These are phyloP conservation scores for Sordaria brevicollis DNA, from an alignment of 495 filamentous ascomycete genomes.

Conservation along the genomic window DNA sequence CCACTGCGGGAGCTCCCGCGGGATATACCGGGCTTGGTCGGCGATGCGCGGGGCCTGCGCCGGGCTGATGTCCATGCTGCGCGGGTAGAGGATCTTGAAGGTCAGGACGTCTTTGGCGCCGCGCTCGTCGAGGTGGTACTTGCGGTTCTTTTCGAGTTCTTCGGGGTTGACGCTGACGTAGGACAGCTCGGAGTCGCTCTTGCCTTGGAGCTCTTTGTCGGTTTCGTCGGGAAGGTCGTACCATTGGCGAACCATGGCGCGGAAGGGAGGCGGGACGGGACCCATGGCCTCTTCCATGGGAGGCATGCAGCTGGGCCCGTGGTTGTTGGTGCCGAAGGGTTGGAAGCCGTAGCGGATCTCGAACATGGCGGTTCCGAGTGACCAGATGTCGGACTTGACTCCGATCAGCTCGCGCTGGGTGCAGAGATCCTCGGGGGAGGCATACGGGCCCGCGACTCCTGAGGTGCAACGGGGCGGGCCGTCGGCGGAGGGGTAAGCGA, in stretches of 20 bases:
- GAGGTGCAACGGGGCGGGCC: neutral
- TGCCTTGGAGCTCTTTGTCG: neutral
- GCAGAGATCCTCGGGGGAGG: slow-evolving; percentile 15
- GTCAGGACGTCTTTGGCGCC: neutral
- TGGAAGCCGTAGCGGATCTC: neutral
- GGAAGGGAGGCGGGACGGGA: slow-evolving; percentile 6
- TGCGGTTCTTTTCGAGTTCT: neutral
- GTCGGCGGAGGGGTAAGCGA: slow-evolving; percentile 4
- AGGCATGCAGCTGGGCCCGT: neutral
- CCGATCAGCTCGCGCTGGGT: neutral
- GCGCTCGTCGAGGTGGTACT: neutral
- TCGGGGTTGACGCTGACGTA: neutral
- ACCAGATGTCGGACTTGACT: slow-evolving; percentile 14
- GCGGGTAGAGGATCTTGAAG: neutral
- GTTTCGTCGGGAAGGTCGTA: neutral
- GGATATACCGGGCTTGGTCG: neutral
- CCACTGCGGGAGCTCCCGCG: neutral
- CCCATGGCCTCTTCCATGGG: slow-evolving; percentile 10
- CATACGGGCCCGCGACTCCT: slow-evolving; percentile 9
- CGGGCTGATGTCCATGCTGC: neutral
- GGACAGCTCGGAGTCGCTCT: neutral
- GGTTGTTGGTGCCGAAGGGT: neutral
- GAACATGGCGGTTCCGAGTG: slow-evolving; percentile 11
- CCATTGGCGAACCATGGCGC: neutral
- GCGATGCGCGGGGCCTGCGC: neutral